Base-by-base conservation (phyloP, 1,139 yeast genomes). In the Magnusiomyces fungicola region DNA sequence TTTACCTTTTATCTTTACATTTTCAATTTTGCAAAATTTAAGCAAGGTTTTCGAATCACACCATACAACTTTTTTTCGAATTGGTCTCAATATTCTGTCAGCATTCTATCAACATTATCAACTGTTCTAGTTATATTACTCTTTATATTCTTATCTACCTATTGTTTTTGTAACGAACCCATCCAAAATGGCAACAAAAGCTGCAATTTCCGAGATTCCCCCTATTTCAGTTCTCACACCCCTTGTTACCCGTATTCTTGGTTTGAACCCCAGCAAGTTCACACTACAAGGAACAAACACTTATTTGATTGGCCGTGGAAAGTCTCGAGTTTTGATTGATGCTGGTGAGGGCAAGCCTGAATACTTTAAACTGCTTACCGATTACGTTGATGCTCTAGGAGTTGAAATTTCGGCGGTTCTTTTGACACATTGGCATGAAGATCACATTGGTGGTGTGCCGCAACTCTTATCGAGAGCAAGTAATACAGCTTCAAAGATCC, bases 271-370 rank as follows among this genome's bases (percentile, higher is more conserved):
- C 1, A 67, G 71, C 18, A 61, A 61, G 48, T 69, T 66, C 56
- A 66, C 71, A 2, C 60, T 69, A 3, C 72, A 69, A 49, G 73
- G 73, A 23, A 69, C 72, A n/a, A 69, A 69, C 55, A 69, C 73
- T 2, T 69, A 69, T 53, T 57, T 69, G 29, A 58, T 69, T 4
- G 73, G 73, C 24, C 46, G 56, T 6, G 72, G 72, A 19, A 44
- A 47, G 12, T 53, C 56, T 32, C 58, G 71, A 38, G 55, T 69
- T 21, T 60, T 69, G 41, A 55, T 69, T 19, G 73, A 69, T 53
- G 62, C 72, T 3, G 72, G 72, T n/a, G 69, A 66, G 24, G 71
- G 70, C 12, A 47, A 47, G 18, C 55, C 55, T 1, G 68, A 59
- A 46, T 69, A 68, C 52, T 50, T 59, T 1, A 50, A 54, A 16